Evolutionary conservation across 495 filamentous ascomycete genomes (phyloP), one percentile per base, ranked within the genome.

Genomic region (Lasiosphaeriaceae sp.): DNA sequence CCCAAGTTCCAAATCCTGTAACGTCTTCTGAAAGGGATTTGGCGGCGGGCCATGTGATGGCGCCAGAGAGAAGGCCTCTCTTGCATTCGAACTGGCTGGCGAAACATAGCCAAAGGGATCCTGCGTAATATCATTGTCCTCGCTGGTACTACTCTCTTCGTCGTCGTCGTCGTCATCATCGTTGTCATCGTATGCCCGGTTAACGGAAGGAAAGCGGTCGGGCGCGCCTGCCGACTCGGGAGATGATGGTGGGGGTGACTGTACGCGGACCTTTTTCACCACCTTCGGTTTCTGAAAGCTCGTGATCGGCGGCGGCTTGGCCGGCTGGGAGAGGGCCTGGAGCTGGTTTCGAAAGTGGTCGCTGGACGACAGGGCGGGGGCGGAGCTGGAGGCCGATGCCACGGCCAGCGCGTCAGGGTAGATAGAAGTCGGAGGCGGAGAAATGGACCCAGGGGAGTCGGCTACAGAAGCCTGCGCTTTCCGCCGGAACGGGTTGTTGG

Each of bases 201-300:
- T 60, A 11, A 56, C 63, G 2, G 72, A 59, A 9, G 70, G 68
- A 57, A 70, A 74, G 34, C 61, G 55, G 55, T 72, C 69, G 52
- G 66, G 58, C 26, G 39, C 54, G 23, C 63, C 71, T 19, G 67
- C 68, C 20, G 68, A 70, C 47, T 79, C 76, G 55, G 77, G 78
- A 14, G 75, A 77, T 11, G 74, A 75, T 1, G 80, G 78, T 51
- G 79, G 80, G 29, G 80, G 80, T 29, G 79, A 82, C 61, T 82
- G 79, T 2, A 83, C 79, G 50, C 80, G 75, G 23, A 83, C 80
- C 59, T 72, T 82, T 65, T 83, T 83, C 2, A 77, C 67, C 3
- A 77, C 65, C 60, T 81, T 80, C 41, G 67, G 59, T 49, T 73
- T 77, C 52, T 73, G 77, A 43, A 77, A 74, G 60, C 69, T 75